phyloP scores from a whole-genome alignment of 2,329 filamentous ascomycete species.

The Clarireedia monteithiana region DNA sequence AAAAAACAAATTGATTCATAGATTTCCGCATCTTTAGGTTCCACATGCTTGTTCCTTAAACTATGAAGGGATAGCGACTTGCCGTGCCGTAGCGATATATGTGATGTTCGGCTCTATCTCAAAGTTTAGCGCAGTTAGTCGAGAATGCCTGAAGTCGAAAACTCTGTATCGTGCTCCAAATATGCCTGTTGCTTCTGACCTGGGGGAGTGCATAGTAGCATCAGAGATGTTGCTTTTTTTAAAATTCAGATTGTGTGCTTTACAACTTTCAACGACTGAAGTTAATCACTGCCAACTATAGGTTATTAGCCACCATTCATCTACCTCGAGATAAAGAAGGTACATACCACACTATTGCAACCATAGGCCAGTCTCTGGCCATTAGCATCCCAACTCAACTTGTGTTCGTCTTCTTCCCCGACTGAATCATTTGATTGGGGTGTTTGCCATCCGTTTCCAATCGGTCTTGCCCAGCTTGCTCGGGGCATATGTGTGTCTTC shows the following conservation, averaged over 20 bases:
- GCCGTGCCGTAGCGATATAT: no score
- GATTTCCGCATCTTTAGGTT: no score
- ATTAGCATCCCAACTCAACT: slow-evolving; percentile 53
- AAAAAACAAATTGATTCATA: no score
- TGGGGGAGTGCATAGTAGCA: no score
- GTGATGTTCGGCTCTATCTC: no score
- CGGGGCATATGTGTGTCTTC: slow-evolving; percentile 50
- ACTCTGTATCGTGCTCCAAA: no score
- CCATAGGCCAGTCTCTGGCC: slow-evolving; percentile 57
- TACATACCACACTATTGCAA: slow-evolving; percentile 52
- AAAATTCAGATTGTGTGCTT: neutral
- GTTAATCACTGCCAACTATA: slow-evolving; percentile 16
- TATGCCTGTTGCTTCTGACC: no score
- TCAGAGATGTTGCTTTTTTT: neutral
- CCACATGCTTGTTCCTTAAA: no score
- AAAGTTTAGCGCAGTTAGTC: no score
- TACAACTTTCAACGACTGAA: slow-evolving; percentile 9
- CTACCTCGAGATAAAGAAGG: neutral
- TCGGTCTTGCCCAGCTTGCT: slow-evolving; percentile 50
- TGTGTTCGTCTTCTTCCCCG: slow-evolving; percentile 53
- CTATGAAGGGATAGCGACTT: no score
- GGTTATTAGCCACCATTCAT: slow-evolving; percentile 1
- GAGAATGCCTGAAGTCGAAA: no score
- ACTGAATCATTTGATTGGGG: slow-evolving; percentile 43
- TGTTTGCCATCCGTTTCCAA: slow-evolving; percentile 51